These are phyloP conservation scores for Typha latifolia DNA, from an alignment of 176 grass and related monocot genomes.

Conservation along the genomic window DNA sequence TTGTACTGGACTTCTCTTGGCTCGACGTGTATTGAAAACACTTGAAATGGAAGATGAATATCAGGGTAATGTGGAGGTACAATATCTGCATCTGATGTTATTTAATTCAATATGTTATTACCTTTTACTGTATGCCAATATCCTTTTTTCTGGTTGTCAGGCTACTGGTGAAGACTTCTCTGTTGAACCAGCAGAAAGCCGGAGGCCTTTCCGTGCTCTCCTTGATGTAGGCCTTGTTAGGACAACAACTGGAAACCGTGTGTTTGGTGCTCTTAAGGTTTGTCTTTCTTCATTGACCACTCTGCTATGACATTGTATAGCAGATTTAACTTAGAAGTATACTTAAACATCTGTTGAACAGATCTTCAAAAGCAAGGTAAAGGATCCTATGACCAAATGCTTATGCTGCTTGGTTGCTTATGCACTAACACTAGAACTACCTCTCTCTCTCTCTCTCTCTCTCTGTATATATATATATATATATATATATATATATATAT, in stretches of 20 bases:
- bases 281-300: background rate
- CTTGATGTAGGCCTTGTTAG: conserved; percentile 66
- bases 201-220: conserved; percentile 62
- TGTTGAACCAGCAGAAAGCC: conserved; percentile 36
- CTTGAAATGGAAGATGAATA: conserved; percentile 52
- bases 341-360: no score
- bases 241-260: conserved; percentile 64
- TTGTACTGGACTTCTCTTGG: conserved; percentile 63
- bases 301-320: background rate
- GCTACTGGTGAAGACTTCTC: conserved; percentile 54
- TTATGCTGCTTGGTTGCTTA: no score
- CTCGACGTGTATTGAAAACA: conserved; percentile 42
- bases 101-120: background rate
- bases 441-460: no score
- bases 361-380: no score
- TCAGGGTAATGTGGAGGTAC: conserved; percentile 49
- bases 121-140: background rate
- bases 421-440: no score
- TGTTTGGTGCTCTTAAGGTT: conserved; percentile 69
- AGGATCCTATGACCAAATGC: no score
- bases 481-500: no score
- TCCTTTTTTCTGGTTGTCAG: conserved; percentile 5
- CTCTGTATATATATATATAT: no score
- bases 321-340: no score
- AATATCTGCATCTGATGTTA: background rate